A percentile compares a stretch with the other conserved stretches of the same genome.
These are phyloP conservation scores for Alternaria ventricosa DNA, from an alignment of 2,329 filamentous ascomycete species.

Conservation along the genomic window DNA sequence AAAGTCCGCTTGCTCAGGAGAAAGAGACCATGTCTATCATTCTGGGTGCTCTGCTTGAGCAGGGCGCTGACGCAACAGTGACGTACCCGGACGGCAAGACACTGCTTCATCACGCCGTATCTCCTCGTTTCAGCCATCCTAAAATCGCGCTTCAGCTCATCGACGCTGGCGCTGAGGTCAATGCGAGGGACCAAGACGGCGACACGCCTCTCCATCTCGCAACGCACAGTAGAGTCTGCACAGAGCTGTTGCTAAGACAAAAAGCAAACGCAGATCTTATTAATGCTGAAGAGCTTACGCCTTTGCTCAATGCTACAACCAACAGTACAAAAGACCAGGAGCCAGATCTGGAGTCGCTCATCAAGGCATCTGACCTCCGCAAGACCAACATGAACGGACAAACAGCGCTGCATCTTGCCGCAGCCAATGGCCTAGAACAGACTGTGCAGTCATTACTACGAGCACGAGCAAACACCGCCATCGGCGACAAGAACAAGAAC, in stretches of 20 bases:
- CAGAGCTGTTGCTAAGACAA: conserved; percentile 33
- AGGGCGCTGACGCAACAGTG: conserved; percentile 29
- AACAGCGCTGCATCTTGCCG: conserved; percentile 39
- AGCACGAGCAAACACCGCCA: conserved; percentile 29
- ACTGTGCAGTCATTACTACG: conserved; percentile 30
- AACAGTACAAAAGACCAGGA: conserved; percentile 21
- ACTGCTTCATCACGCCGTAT: conserved; percentile 38
- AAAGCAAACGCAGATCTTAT: conserved; percentile 24
- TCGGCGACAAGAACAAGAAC: conserved; percentile 28
- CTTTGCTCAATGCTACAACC: conserved; percentile 26
- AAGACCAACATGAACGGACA: conserved; percentile 20
- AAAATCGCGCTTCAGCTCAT: conserved; percentile 33
- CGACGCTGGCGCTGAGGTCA: conserved; percentile 27
- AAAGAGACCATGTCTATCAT: conserved; percentile 29
- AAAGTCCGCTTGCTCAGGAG: conserved; percentile 31
- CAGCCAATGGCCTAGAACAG: conserved; percentile 31
- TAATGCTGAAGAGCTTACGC: conserved; percentile 30
- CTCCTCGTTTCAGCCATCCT: conserved; percentile 16
- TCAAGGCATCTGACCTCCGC: conserved; percentile 32
- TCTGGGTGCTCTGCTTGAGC: conserved; percentile 32
- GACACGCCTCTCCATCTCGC: conserved; percentile 39
- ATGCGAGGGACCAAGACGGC: conserved; percentile 30
- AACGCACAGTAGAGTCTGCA: conserved; percentile 28
- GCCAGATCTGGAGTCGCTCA: conserved; percentile 30
- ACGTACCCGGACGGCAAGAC: conserved; percentile 38